Conservation (phyloP, 2,329 filamentous ascomycete species). For the Conoideocrella luteorostrata region DNA sequence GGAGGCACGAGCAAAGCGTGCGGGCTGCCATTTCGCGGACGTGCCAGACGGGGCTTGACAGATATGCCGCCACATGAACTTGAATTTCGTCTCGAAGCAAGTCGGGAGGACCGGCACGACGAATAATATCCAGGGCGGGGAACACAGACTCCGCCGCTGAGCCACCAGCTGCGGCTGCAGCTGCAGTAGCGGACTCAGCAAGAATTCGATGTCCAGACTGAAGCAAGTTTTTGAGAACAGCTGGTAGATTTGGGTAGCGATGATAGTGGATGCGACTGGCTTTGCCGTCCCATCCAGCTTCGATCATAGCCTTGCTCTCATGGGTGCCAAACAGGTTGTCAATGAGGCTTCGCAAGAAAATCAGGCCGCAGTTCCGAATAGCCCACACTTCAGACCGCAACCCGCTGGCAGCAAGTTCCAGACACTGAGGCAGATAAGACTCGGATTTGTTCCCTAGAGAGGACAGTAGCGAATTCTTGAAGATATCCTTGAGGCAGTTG, state of each 20-base stretch:
- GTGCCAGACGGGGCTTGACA: constrained; percentile 69
- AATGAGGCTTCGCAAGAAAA: constrained; percentile 81
- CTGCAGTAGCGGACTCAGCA: constrained; percentile 24
- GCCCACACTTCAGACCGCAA: constrained; percentile 84
- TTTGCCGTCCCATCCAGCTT: constrained; percentile 57
- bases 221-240: constrained; percentile 58
- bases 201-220: constrained; percentile 42
- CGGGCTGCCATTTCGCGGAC: constrained; percentile 74
- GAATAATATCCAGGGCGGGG: constrained; percentile 74
- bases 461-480: constrained; percentile 73
- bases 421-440: constrained; percentile 62
- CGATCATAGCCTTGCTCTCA: constrained; percentile 59
- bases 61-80: constrained; percentile 52
- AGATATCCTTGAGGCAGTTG: constrained; percentile 88
- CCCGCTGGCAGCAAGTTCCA: constrained; percentile 74
- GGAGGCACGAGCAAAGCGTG: constrained; percentile 59
- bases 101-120: constrained; percentile 61
- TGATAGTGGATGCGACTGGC: constrained; percentile 62
- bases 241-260: constrained; percentile 59
- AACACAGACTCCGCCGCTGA: constrained; percentile 62
- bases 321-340: constrained; percentile 71
- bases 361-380: constrained; percentile 85
- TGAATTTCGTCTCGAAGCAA: constrained; percentile 49
- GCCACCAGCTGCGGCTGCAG: too few species aligned
- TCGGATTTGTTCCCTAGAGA: constrained; percentile 68